phyloP scores from a whole-genome alignment of 225 moss, liverwort and hornwort genomes.

The Sphagnum tenellum region DNA sequence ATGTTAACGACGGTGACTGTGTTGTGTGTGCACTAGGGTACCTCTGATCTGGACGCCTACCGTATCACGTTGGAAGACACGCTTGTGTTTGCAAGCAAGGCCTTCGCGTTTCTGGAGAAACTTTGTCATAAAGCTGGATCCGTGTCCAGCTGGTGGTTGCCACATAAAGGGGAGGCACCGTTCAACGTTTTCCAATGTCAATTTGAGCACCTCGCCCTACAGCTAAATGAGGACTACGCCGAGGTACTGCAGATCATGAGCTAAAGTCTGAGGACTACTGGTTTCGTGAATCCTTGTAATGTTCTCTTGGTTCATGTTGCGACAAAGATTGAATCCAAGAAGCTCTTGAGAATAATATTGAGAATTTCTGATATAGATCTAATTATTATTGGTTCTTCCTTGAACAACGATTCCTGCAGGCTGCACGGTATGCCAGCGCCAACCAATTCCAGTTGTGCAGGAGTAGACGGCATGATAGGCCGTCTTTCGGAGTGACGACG shows the following conservation, averaged over 20 bases:
- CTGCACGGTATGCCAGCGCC: no score
- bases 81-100: conserved; percentile 1
- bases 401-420: no score
- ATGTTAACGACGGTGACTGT: no score
- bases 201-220: conserved; percentile 9
- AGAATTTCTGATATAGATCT: not conserved
- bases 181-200: conserved; percentile 13
- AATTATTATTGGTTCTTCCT: not conserved
- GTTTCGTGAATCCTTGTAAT: no score
- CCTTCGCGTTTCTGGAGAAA: conserved; percentile 3
- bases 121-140: conserved; percentile 6
- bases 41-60: conserved; percentile 2
- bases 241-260: conserved; percentile 3
- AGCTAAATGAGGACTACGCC: conserved; percentile 3
- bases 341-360: not conserved
- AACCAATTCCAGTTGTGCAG: conserved; percentile 3
- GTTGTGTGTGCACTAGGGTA: not conserved
- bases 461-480: conserved; percentile 9
- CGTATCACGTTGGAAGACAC: not conserved
- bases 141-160: conserved; percentile 6
- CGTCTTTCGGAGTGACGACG: conserved; percentile 21
- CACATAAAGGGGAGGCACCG: conserved; percentile 14
- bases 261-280: no score
- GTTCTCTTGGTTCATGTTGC: no score
- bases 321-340: no score